Conservation (phyloP, 345 rosid species). For the Lumnitzera littorea region DNA sequence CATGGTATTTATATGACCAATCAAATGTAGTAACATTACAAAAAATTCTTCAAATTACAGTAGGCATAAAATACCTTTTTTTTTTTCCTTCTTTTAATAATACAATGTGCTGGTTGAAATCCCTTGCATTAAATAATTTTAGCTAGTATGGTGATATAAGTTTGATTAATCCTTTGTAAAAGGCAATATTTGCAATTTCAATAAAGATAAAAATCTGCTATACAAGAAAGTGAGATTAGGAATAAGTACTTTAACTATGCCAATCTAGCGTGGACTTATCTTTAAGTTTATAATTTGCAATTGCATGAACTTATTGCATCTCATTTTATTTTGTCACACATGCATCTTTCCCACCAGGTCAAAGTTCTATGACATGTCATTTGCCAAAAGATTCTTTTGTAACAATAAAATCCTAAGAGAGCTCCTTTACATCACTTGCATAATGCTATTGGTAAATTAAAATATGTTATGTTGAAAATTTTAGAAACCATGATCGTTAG, state of each 20-base stretch:
- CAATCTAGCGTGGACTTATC: conserved; percentile 52
- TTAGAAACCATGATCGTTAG: too few species aligned
- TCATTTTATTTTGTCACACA: conserved; percentile 79
- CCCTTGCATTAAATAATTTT: conserved; percentile 87
- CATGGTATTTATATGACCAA: too few species aligned
- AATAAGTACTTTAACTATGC: conserved; percentile 6
- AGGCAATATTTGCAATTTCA: conserved; percentile 72
- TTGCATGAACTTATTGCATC: conserved; percentile 97
- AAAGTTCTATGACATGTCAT: conserved; percentile 63
- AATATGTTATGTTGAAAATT: too few species aligned
- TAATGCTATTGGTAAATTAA: conserved; percentile 37
- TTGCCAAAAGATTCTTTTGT: conserved; percentile 85
- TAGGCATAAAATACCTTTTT: neutral
- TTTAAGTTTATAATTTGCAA: conserved; percentile 95
- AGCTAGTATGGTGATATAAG: conserved; percentile 86
- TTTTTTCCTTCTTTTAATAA: too few species aligned
- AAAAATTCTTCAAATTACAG: conserved; percentile 1
- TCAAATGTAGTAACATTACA: too few species aligned
- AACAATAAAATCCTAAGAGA: conserved; percentile 81
- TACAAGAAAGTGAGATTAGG: neutral
- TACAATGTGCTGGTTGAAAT: conserved; percentile 72
- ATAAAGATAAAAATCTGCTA: conserved; percentile 9
- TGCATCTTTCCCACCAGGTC: conserved; percentile 79
- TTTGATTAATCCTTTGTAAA: conserved; percentile 83
- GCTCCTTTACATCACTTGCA: conserved; percentile 82